Percentiles rank a stretch among this genome's conserved stretches.
phyloP scores from a whole-genome alignment of 805 yeast species.

The Yamadazyma sp. region DNA sequence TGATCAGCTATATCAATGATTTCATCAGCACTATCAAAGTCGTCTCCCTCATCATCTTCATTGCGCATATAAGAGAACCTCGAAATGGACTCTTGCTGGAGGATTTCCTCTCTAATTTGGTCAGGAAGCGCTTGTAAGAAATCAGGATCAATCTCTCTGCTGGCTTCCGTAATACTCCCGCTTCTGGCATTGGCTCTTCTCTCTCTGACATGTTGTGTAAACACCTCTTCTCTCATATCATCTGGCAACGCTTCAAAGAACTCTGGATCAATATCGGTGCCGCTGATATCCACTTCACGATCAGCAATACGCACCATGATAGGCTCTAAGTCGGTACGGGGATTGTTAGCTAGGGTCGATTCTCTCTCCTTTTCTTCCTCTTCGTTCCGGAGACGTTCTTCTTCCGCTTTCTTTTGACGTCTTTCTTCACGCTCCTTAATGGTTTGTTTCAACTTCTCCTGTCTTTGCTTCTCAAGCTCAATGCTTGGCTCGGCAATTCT shows the following conservation, averaged over 20 bases:
- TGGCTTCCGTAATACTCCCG: slow-evolving; percentile 31
- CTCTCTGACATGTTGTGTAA: slow-evolving; percentile 79
- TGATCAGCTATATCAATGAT: too few species aligned
- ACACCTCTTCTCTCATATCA: slow-evolving; percentile 89
- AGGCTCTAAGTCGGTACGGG: slow-evolving; percentile 38
- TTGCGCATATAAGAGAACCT: slow-evolving; percentile 27
- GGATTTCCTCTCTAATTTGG: slow-evolving; percentile 58
- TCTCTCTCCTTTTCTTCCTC: slow-evolving; percentile 20
- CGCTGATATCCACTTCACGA: slow-evolving; percentile 77
- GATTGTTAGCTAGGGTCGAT: slow-evolving; percentile 7
- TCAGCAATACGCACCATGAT: slow-evolving; percentile 74
- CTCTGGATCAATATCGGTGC: slow-evolving; percentile 89
- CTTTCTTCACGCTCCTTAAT: slow-evolving; percentile 37
- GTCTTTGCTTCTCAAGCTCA: slow-evolving; percentile 30
- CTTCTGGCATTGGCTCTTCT: slow-evolving; percentile 59
- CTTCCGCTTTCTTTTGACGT: slow-evolving; percentile 26
- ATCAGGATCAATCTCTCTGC: slow-evolving; percentile 73
- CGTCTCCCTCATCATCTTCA: slow-evolving; percentile 25
- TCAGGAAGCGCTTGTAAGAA: slow-evolving; percentile 81
- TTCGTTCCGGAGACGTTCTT: slow-evolving; percentile 20
- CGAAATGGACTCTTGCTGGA: slow-evolving; percentile 54
- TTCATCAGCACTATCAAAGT: slow-evolving; percentile 14
- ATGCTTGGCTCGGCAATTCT: slow-evolving; percentile 50
- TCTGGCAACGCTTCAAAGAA: slow-evolving; percentile 88
- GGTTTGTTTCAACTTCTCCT: slow-evolving; percentile 23